Conservation (phyloP, 306 rosid genomes). For the Lathyrus oleraceus region DNA sequence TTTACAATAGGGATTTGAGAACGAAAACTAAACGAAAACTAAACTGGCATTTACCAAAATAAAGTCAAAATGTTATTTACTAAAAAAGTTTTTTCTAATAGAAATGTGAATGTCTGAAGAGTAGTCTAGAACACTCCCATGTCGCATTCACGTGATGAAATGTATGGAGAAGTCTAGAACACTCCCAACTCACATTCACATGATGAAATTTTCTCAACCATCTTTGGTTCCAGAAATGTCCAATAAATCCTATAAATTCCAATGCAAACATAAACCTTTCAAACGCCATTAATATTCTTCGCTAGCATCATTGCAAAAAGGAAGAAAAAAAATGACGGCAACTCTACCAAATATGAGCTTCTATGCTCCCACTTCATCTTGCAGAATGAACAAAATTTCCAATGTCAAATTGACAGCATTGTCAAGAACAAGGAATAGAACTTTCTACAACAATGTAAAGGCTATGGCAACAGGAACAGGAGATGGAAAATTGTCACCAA, state of each 20-base stretch:
- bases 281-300: not conserved
- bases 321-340: constrained; percentile 30
- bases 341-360: constrained; percentile 22
- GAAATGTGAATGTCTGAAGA: too few species aligned
- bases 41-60: too few species aligned
- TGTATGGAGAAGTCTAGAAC: constrained; percentile 33
- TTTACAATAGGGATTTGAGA: too few species aligned
- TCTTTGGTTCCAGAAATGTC: constrained; percentile 35
- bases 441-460: constrained; percentile 26
- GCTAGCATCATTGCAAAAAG: not conserved
- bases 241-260: constrained; percentile 36
- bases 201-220: not conserved
- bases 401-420: constrained; percentile 19
- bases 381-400: constrained; percentile 25
- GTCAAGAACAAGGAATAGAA: not conserved
- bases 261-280: not conserved
- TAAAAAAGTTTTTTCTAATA: too few species aligned
- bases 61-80: too few species aligned
- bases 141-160: not conserved
- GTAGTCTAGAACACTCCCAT: not conserved
- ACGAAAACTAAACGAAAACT: too few species aligned
- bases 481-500: too few species aligned
- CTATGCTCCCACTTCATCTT: constrained; percentile 32
- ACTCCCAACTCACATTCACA: not conserved
- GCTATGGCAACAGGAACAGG: constrained; percentile 22